These are phyloP conservation scores for Ascosphaera apis DNA, from an alignment of 2,329 filamentous ascomycete species.

Conservation along the genomic window DNA sequence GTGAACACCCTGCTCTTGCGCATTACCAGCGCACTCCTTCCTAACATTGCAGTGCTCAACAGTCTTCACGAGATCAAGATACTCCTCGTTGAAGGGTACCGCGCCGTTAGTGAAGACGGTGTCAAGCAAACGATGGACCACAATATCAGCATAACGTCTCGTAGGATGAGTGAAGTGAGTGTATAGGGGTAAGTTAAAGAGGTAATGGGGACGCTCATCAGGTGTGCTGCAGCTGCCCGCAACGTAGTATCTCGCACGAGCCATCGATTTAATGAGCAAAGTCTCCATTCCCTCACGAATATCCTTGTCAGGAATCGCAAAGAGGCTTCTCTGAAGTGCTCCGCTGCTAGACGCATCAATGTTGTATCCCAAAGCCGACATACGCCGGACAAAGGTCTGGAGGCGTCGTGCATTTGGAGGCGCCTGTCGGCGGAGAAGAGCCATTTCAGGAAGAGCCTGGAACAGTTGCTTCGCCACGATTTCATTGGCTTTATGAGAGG, in stretches of 20 bases:
- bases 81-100: constrained; percentile 68
- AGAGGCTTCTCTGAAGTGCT: constrained; percentile 78
- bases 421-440: constrained; percentile 67
- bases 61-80: constrained; percentile 73
- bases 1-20: constrained; percentile 96
- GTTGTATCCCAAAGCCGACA: constrained; percentile 74
- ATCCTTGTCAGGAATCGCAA: constrained; percentile 72
- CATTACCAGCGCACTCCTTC: constrained; percentile 93
- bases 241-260: constrained; percentile 86
- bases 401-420: constrained; percentile 72
- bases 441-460: constrained; percentile 67
- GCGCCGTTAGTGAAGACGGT: constrained; percentile 59
- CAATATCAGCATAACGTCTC: constrained; percentile 78
- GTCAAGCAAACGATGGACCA: constrained; percentile 89
- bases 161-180: constrained; percentile 95
- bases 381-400: constrained; percentile 75
- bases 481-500: constrained; percentile 79
- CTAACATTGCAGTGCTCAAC: constrained; percentile 95
- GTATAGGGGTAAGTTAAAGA: constrained; percentile 78
- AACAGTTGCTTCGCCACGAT: constrained; percentile 70
- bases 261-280: constrained; percentile 81
- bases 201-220: constrained; percentile 68
- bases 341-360: constrained; percentile 80
- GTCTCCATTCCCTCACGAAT: constrained; percentile 96
- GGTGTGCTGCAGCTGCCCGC: constrained; percentile 48